Evolutionary conservation across 2,329 filamentous ascomycete genomes (phyloP).

Genomic region (Apiospora saccharicola): DNA sequence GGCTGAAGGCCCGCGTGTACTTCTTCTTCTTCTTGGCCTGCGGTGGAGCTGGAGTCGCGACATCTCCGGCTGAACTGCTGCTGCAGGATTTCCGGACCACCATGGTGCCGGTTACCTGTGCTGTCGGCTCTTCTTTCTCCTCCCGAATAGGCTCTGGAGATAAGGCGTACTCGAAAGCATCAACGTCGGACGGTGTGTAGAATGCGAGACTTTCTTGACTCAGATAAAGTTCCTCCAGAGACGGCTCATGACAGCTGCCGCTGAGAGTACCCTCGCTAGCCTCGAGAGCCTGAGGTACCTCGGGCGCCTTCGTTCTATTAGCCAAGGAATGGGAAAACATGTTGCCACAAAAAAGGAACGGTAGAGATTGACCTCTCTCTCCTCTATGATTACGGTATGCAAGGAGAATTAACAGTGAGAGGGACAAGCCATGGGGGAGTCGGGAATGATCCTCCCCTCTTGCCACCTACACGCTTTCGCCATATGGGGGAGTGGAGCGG

Average conservation of each 20-base stretch:
- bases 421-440: not conserved
- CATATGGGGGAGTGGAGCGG: not conserved
- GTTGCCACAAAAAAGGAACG: constrained; percentile 18
- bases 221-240: not conserved
- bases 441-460: not conserved
- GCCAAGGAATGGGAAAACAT: constrained; percentile 10
- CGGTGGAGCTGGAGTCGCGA: not conserved
- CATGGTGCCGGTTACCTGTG: not conserved
- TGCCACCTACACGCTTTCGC: not conserved
- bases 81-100: not conserved
- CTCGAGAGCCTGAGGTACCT: not conserved
- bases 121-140: not conserved
- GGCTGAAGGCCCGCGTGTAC: constrained; percentile 8
- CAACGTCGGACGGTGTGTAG: not conserved
- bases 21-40: constrained; percentile 18
- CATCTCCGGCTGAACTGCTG: not conserved
- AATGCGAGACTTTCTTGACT: not conserved
- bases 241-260: not conserved
- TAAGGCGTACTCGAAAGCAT: not conserved
- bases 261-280: not conserved
- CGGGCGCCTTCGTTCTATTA: not conserved
- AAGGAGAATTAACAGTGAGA: not conserved
- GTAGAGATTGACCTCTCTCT: not conserved
- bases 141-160: constrained; percentile 4
- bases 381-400: not conserved